Conservation (phyloP, 1,284 basidiomycete species). For the Tilletiopsis washingtonensis region DNA sequence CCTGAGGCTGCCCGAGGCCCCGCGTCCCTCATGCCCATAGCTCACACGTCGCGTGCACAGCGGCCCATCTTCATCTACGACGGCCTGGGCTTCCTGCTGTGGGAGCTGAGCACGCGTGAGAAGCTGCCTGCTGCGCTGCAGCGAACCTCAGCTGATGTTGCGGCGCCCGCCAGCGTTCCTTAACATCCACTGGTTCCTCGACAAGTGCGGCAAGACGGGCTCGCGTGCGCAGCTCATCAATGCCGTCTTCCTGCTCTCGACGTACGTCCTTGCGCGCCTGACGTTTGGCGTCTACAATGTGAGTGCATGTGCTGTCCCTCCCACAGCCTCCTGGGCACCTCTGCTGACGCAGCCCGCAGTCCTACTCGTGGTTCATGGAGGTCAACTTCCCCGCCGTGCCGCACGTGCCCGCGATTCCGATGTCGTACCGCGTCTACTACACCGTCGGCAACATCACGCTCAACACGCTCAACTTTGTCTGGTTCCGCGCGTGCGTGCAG, state of each 20-base stretch:
- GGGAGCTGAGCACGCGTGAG: conserved; percentile 43
- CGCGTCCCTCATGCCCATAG: not conserved
- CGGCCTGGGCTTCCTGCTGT: conserved; percentile 46
- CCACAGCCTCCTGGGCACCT: conserved; percentile 2
- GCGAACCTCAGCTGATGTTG: not conserved
- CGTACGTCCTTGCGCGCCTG: conserved; percentile 45
- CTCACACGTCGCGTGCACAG: conserved; percentile 8
- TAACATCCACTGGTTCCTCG: conserved; percentile 49
- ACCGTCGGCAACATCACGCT: conserved; percentile 28
- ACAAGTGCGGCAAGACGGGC: conserved; percentile 48
- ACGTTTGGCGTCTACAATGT: conserved; percentile 47
- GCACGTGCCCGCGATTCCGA: conserved; percentile 20
- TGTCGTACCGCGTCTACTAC: conserved; percentile 22
- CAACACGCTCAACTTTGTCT: conserved; percentile 47
- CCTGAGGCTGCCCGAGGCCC: too few species aligned
- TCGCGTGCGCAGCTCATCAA: conserved; percentile 46
- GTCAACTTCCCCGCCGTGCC: conserved; percentile 28
- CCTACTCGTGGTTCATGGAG: conserved; percentile 31
- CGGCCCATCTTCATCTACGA: conserved; percentile 48
- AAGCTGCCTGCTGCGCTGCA: conserved; percentile 1
- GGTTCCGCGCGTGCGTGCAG: conserved; percentile 43
- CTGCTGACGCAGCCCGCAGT: too few species aligned
- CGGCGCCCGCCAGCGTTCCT: conserved; percentile 36
- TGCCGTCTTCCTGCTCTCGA: conserved; percentile 38
- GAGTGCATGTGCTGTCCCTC: conserved; percentile 3